These are phyloP conservation scores for Hemileia vastatrix DNA, from an alignment of 1,284 basidiomycete genomes.

Conservation along the genomic window DNA sequence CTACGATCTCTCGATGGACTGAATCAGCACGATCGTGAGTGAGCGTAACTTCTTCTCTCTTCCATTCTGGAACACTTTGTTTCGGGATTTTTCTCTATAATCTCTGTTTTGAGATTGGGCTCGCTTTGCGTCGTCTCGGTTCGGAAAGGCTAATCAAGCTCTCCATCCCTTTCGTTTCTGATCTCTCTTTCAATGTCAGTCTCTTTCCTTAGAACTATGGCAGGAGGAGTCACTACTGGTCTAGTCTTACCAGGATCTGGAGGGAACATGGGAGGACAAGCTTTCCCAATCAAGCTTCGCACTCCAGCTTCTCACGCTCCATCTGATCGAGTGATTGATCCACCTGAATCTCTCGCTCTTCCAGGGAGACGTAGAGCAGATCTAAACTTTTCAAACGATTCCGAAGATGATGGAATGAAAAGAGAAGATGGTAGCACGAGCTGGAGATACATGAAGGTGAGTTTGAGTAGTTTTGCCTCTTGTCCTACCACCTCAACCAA, in stretches of 20 bases:
- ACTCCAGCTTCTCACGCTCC: conserved; percentile 27
- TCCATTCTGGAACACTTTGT: too few species aligned
- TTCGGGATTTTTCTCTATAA: too few species aligned
- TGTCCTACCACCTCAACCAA: neutral
- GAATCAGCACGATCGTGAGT: conserved; percentile 58
- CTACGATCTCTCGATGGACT: conserved; percentile 56
- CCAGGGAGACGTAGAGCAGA: conserved; percentile 28
- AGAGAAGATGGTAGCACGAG: conserved; percentile 32
- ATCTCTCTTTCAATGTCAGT: conserved; percentile 32
- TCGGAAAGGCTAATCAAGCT: too few species aligned
- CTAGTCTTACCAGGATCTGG: conserved; percentile 56
- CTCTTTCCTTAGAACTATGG: conserved; percentile 52
- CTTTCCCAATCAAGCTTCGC: conserved; percentile 61
- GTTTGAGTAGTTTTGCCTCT: neutral
- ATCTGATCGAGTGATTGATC: conserved; percentile 33
- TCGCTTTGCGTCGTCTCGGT: too few species aligned
- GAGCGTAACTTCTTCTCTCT: too few species aligned
- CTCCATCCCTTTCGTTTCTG: too few species aligned
- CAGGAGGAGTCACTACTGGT: conserved; percentile 62
- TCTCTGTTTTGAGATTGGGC: too few species aligned
- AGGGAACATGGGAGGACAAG: conserved; percentile 61
- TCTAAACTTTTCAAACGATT: conserved; percentile 11
- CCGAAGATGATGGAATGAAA: conserved; percentile 28
- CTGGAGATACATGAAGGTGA: conserved; percentile 34
- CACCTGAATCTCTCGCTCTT: conserved; percentile 31